These are phyloP conservation scores for Cladosporium austrohemisphaericum DNA, from an alignment of 2,329 filamentous ascomycete genomes.

Conservation along the genomic window DNA sequence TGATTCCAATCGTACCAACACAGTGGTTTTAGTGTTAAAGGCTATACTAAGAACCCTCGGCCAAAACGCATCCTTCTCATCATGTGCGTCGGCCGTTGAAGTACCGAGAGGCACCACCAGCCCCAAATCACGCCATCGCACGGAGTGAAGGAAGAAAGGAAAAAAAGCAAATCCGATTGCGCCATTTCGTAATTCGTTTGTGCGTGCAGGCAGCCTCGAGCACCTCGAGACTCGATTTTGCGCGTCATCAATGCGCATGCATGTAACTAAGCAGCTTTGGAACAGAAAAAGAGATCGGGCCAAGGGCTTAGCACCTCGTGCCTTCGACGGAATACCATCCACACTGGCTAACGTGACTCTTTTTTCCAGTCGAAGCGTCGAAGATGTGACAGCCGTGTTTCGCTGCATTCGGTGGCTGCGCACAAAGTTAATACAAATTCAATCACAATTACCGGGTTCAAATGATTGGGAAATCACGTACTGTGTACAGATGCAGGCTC, in stretches of 20 bases:
- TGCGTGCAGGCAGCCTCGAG: background rate
- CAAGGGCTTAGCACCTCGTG: conserved; percentile 22
- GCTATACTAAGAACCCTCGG: no score
- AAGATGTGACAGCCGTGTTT: conserved; percentile 79
- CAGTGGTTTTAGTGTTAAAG: no score
- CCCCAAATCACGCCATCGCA: conserved; percentile 5
- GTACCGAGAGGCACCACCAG: conserved; percentile 3
- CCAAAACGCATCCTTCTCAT: no score
- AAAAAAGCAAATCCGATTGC: background rate
- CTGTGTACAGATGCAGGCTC: conserved; percentile 64
- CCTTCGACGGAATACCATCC: conserved; percentile 65
- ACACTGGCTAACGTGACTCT: conserved; percentile 66
- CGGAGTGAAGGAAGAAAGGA: background rate
- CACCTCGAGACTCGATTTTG: no score
- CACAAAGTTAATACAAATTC: conserved; percentile 52
- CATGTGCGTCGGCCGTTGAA: conserved; percentile 2
- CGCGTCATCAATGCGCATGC: no score
- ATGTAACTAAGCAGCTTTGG: no score
- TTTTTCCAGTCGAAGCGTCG: conserved; percentile 69
- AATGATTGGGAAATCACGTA: conserved; percentile 36
- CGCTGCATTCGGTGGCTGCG: conserved; percentile 81
- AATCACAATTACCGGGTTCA: conserved; percentile 9
- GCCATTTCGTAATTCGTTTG: background rate
- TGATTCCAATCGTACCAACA: no score
- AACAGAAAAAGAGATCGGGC: background rate